Base-by-base conservation (phyloP, 192 early-diverging fungal genomes). In the Piromyces finnis region DNA sequence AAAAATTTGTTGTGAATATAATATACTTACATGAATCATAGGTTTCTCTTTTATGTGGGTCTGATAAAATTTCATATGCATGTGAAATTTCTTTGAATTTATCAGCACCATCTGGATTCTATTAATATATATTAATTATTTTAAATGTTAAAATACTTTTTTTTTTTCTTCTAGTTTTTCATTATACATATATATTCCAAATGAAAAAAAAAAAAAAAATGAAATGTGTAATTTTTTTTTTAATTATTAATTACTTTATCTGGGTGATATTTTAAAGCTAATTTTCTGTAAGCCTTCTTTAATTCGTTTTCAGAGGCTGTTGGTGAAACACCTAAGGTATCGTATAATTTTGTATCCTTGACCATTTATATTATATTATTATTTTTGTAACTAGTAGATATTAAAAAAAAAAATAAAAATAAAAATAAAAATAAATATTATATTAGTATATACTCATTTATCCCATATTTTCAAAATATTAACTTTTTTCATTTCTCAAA, bases 261-360 rank as follows among this genome's bases (percentile, higher is more conserved):
- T 0, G 93, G 92, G 79, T 93, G 93, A 84, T 89, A 95, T 83
- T 95, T 95, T 79, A 98, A 87, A 16, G 98, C 98, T 81, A 97
- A 89, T 88, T 99, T 99, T 79, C 95, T 86, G 91, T 97, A 97
- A 27, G 96, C 95, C 87, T 99, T 99, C 88, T 97, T 99, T 82
- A 99, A 88, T 78, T 98, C 94, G 79, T 86, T 78, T 77, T 96
- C 94, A 80, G 88, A 88, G 78, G 93, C 94, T 12, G 77, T 78
- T 16, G 95, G 92, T 78, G 85, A 68, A 78, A 97, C 93, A 81
- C 91, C 98, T 32, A 99, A 90, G n/a, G 91, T 82, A 37, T 99
- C 95, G 88, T 99, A 99, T 79, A 92, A 90, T 84, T 94, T 97
- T 82, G 95, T 97, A 84, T 95, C 95, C 79, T 88, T 88, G 82